A percentile compares a stretch with the other conserved stretches of the same genome.
Evolutionary conservation across 1,284 basidiomycete species (phyloP).

Genomic region (Bjerkandera adusta): DNA sequence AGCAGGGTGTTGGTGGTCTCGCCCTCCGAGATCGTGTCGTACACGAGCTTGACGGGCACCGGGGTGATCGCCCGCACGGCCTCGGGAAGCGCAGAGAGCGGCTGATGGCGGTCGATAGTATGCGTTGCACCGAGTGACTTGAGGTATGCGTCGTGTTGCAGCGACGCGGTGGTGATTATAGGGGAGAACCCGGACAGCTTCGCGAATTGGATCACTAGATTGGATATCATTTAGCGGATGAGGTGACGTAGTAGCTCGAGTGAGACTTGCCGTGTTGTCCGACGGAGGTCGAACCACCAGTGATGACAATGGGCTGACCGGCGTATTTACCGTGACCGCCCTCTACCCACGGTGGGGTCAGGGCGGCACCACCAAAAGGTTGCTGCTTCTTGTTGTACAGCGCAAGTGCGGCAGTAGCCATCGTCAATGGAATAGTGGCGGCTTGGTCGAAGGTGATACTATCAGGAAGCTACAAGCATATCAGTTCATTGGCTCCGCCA

Average conservation of each 20-base stretch:
- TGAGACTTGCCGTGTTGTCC: slow-evolving; percentile 33
- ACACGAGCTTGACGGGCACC: slow-evolving; percentile 33
- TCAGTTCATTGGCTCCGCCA: too few species aligned
- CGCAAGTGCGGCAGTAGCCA: slow-evolving; percentile 20
- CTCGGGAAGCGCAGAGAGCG: slow-evolving; percentile 10
- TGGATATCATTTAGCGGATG: background rate
- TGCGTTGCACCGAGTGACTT: slow-evolving; percentile 53
- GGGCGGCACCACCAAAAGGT: slow-evolving; percentile 10
- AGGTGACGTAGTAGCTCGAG: background rate
- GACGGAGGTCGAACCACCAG: slow-evolving; percentile 37
- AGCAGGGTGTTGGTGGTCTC: slow-evolving; percentile 21
- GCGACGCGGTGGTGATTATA: slow-evolving; percentile 52
- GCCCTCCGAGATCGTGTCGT: slow-evolving; percentile 32
- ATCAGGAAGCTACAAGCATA: slow-evolving; percentile 15
- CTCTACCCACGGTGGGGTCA: slow-evolving; percentile 19
- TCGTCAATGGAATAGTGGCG: slow-evolving; percentile 20
- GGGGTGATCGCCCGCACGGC: slow-evolving; percentile 23
- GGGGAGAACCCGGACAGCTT: slow-evolving; percentile 50
- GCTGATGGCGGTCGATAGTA: slow-evolving; percentile 42
- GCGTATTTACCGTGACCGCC: slow-evolving; percentile 27
- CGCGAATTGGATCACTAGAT: slow-evolving; percentile 51
- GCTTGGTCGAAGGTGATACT: slow-evolving; percentile 23
- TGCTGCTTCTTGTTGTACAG: slow-evolving; percentile 11
- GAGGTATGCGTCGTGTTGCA: slow-evolving; percentile 39
- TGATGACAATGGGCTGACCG: slow-evolving; percentile 30